Percentiles rank a stretch among this genome's conserved stretches.
Evolutionary conservation across 768 basidiomycete genomes (phyloP).

Genomic region (Leccinum ochraceum): DNA sequence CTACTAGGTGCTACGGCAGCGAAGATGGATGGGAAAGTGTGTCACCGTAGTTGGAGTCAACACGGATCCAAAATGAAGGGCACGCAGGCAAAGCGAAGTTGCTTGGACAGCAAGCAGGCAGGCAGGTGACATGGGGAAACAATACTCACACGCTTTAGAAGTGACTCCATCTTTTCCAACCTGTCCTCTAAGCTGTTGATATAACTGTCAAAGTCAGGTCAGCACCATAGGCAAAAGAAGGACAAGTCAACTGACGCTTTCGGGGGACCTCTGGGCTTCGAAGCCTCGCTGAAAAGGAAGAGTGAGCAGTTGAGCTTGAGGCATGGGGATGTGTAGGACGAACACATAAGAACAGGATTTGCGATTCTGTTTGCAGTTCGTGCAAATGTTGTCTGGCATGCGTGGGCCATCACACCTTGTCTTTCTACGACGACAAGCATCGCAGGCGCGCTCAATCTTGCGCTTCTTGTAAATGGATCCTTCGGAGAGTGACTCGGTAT

Average conservation of each 20-base stretch:
- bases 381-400: constrained; percentile 51
- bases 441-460: constrained; percentile 58
- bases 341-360: constrained; percentile 64
- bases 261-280: constrained; percentile 65
- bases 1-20: not conserved
- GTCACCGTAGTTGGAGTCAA: not conserved
- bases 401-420: constrained; percentile 62
- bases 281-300: constrained; percentile 48
- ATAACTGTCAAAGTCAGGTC: constrained; percentile 41
- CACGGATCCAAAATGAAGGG: not conserved
- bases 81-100: not conserved
- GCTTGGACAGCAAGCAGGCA: not conserved
- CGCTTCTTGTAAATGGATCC: constrained; percentile 40
- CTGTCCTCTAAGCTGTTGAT: constrained; percentile 59
- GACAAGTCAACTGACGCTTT: constrained; percentile 53
- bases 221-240: not conserved
- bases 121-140: not conserved
- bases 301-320: constrained; percentile 3
- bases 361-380: constrained; percentile 54
- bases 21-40: not conserved
- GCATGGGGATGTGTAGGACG: constrained; percentile 22
- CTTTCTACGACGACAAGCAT: constrained; percentile 58
- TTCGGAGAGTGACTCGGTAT: not conserved
- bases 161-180: constrained; percentile 53
- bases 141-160: constrained; percentile 50